Evolutionary conservation across 495 filamentous ascomycete species (phyloP), one percentile per base, ranked within the genome.

Genomic region (Trichocladium antarcticum): DNA sequence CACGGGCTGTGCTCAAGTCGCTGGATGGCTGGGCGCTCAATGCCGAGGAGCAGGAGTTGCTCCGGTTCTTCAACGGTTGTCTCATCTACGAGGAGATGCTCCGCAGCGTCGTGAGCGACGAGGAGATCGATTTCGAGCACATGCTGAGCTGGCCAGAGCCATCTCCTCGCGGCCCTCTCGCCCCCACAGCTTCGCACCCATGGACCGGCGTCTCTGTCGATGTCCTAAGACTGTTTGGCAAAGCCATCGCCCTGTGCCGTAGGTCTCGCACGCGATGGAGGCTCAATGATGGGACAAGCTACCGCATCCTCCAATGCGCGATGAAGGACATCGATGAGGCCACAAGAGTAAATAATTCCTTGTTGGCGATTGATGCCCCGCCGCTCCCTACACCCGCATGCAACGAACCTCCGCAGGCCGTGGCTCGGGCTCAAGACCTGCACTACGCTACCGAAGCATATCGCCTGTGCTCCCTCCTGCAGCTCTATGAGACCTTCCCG

Each of bases 91-190:
- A 65, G 28, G 62, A 63, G 37, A 63, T 63, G 58, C 60, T 65
- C 8, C 54, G 60, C 9, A 63, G 62, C 37, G 62, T 65, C 4
- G 62, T 63, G n/a, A 63, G 58, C 37, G 60, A 65, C 11, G 57
- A 65, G 14, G 62, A 65, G 2, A 35, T 51, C 34, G 62, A 65
- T 49, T 48, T 55, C 10, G 28, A 50, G 19, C 51, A 63, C 22
- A 62, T 65, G 58, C 62, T 65, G 32, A 65, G 62, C 49, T 65
- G 60, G 62, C 56, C 60, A 12, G 62, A 65, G 16, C 58, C 58
- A 10, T 8, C 28, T 3, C 7, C 45, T 2, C 24, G 42, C 14
- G 35, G 43, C 1, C 45, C 62, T 1, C 48, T 59, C 0, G n/a
- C 58, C 11, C 45, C 36, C 0, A 31, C 45, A 0, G 47, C 27